phyloP scores from a whole-genome alignment of 2,329 filamentous ascomycete genomes.

The Penicillium sp. region DNA sequence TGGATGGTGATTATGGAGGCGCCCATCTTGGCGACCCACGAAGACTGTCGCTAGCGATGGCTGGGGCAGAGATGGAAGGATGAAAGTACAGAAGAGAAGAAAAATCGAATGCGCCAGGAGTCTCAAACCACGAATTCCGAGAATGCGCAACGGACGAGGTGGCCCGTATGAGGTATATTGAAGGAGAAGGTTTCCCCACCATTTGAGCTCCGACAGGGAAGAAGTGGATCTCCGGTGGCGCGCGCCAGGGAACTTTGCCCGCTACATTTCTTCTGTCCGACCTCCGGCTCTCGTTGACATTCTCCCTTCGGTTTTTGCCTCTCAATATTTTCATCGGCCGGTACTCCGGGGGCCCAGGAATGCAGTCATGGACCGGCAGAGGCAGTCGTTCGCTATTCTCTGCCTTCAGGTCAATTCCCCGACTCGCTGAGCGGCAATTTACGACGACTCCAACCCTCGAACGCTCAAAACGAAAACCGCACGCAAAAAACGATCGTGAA shows the following conservation, averaged over 20 bases:
- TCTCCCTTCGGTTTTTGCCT: background rate
- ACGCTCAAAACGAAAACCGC: constrained; percentile 17
- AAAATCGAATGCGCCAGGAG: background rate
- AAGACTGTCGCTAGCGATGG: constrained; percentile 11
- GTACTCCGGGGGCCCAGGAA: constrained; percentile 22
- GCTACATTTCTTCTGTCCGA: background rate
- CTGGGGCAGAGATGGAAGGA: too few species aligned
- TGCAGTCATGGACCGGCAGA: constrained; percentile 38
- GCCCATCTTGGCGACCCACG: constrained; percentile 56
- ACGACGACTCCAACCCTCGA: constrained; percentile 27
- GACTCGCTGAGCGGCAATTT: constrained; percentile 28
- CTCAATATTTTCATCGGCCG: background rate
- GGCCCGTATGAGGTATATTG: constrained; percentile 24
- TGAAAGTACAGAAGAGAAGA: background rate
- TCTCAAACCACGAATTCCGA: background rate
- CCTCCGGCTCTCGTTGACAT: too few species aligned
- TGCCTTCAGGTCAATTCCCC: constrained; percentile 31
- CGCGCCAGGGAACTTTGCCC: constrained; percentile 17
- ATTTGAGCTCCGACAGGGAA: constrained; percentile 18
- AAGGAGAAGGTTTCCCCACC: constrained; percentile 28
- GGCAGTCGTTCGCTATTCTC: constrained; percentile 41
- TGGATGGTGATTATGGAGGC: constrained; percentile 80
- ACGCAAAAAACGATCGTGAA: constrained; percentile 8
- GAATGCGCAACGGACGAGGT: constrained; percentile 8
- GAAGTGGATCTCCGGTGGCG: constrained; percentile 21